Evolutionary conservation across 2,329 filamentous ascomycete genomes (phyloP), one percentile per base, ranked within the genome.

Genomic region (Colletotrichum melonis): DNA sequence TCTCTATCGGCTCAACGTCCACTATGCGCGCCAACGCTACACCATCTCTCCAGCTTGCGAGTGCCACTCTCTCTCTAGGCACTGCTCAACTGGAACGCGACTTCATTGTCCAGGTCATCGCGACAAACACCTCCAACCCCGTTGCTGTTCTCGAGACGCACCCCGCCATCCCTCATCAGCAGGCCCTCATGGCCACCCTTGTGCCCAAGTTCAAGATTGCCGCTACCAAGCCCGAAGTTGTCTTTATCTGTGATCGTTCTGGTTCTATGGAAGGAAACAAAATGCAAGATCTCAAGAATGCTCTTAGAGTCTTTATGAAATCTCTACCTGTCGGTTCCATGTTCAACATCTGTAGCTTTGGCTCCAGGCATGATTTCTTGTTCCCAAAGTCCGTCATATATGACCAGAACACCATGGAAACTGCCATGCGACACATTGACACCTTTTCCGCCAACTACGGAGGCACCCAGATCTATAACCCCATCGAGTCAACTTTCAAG

Each of bases 311-410:
- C 26, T 93, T 93, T 76, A 82, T 93, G 69, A 92, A 92, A 78
- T 92, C 90, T 0, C 82, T 94, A 2, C 91, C 91, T 0, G 76
- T 91, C 1, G 90, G 91, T 5, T 84, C 89, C 74, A 89, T 89
- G 77, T 94, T 94, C 85, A 93, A 94, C 78, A 91, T 94, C 67
- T 92, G 90, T 78, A 92, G 90, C 5, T 94, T 94, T 65, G 92
- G 92, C 14, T 84, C 80, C 1, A 49, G 7, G 0, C 82, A 85
- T 72, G 74, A 77, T 1, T 88, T 89, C 64, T 80, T 91, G 7
- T 91, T 85, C 83, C 62, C 79, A 0, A 82, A 83, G 32, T 90
- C 88, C 2, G 80, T 81, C 60, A 79, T 80, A 0, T 91, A 90
- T 71, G 82, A 81, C 68, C 82, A 85, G 28, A 79, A 83, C 0